phyloP scores from a whole-genome alignment of 2,329 filamentous ascomycete genomes.

The Pestalotiopsis fici region DNA sequence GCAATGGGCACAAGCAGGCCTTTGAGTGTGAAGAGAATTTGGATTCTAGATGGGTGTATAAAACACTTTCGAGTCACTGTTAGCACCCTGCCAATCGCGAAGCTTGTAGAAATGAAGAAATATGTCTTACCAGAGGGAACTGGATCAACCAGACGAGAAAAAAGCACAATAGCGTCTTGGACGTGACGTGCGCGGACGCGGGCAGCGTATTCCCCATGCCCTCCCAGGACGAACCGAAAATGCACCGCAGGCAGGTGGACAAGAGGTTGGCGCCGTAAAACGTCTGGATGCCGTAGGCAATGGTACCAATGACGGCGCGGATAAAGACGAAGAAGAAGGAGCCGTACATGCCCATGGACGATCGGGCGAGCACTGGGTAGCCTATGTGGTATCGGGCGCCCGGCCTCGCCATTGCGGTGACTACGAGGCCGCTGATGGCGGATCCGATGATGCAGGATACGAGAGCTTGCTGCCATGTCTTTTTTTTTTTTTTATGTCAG shows the following conservation, averaged over 20 bases:
- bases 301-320: conserved; percentile 30
- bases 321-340: conserved; percentile 40
- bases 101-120: background rate
- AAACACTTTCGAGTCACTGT: conserved; percentile 12
- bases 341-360: conserved; percentile 42
- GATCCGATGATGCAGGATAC: conserved; percentile 24
- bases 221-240: conserved; percentile 33
- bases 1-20: conserved; percentile 34
- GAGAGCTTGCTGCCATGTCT: conserved; percentile 26
- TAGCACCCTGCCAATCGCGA: background rate
- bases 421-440: conserved; percentile 20
- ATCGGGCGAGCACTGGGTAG: conserved; percentile 36
- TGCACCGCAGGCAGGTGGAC: conserved; percentile 27
- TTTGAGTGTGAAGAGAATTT: conserved; percentile 36
- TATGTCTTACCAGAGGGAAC: conserved; percentile 16
- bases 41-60: conserved; percentile 35
- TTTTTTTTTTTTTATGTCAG: background rate
- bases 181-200: conserved; percentile 30
- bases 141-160: conserved; percentile 39
- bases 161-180: conserved; percentile 34
- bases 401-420: conserved; percentile 20
- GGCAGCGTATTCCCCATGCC: conserved; percentile 33
- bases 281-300: conserved; percentile 22
- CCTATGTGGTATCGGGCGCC: conserved; percentile 27
- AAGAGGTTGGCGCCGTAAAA: conserved; percentile 25